Conservation (phyloP, 2,329 filamentous ascomycete genomes). For the Talaromyces sp. region DNA sequence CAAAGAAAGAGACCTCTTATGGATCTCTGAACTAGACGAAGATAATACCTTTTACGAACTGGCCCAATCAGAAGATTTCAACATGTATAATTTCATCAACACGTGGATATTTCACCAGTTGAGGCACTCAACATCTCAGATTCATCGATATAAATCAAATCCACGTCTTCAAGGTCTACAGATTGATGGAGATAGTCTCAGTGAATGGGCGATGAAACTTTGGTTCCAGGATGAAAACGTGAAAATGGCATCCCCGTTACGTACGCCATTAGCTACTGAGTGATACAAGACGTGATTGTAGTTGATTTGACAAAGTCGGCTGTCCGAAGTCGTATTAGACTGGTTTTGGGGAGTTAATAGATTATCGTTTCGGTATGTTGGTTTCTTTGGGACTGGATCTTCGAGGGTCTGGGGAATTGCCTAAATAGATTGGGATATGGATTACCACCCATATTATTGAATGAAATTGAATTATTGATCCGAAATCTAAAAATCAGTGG, state of each 20-base stretch:
- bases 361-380: not conserved
- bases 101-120: slow-evolving; percentile 30
- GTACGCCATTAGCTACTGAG: not conserved
- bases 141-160: slow-evolving; percentile 22
- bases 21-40: slow-evolving; percentile 18
- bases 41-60: slow-evolving; percentile 20
- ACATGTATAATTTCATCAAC: slow-evolving; percentile 24
- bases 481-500: too few species aligned
- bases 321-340: not conserved
- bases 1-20: slow-evolving; percentile 18
- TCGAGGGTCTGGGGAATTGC: too few species aligned
- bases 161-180: slow-evolving; percentile 19
- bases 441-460: too few species aligned
- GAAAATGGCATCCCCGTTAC: not conserved
- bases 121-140: slow-evolving; percentile 25
- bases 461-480: too few species aligned
- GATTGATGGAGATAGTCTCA: slow-evolving; percentile 19
- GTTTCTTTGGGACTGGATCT: too few species aligned
- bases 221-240: slow-evolving; percentile 22
- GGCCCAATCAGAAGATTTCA: slow-evolving; percentile 11
- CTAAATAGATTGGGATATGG: too few species aligned
- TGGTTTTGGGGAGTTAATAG: not conserved
- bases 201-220: slow-evolving; percentile 19
- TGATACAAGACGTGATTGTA: not conserved
- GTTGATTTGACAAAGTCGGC: not conserved